Base-by-base conservation (phyloP, 1,284 basidiomycete genomes). In the Heterobasidion annosum region DNA sequence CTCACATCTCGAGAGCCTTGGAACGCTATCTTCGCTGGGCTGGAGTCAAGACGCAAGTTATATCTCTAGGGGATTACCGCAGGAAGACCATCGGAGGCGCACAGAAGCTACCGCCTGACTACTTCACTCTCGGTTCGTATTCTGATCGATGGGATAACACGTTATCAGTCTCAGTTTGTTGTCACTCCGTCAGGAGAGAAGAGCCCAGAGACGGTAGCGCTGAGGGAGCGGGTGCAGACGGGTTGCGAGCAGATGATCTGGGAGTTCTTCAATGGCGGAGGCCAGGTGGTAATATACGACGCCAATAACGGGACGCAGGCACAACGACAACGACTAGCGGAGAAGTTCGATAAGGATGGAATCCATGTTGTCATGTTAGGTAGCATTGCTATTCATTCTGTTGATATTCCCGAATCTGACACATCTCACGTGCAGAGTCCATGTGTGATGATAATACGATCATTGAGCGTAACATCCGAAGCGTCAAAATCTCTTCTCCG, bases 211-310 rank as follows among this genome's bases (percentile, higher is more conserved):
- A 98, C 96, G 0, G 77, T 90, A 56, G 79, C 76, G 42, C 73
- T 99, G 35, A 76, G 95, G 45, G 74, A 81, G 58, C 79, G 75
- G 58, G 85, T 98, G 57, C 82, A 86, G 52, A 77, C 79, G 2
- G 91, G 88, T 15, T 90, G 97, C 61, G 93, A 98, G 70, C 78
- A 89, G 64, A 76, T 86, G 53, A 93, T 99, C 47, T 87, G 85
- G 80, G 85, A 93, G 57, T 97, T 91, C 70, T 99, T 97, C 72
- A 79, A 83, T 59, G 74, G 75, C 1, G 85, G 90, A 10, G 95
- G 95, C 0, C 96, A 99, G 68, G 95, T 99, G 15, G 93, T 96
- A 35, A 95, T 99, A 58, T 99, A 98, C 72, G 97, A 99, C 67
- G 97, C 97, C n/a, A 99, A 99, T 68, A 98, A 99, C 64, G 93